Conservation (phyloP, 73 alveolate genomes). For the Blepharisma stoltei region DNA sequence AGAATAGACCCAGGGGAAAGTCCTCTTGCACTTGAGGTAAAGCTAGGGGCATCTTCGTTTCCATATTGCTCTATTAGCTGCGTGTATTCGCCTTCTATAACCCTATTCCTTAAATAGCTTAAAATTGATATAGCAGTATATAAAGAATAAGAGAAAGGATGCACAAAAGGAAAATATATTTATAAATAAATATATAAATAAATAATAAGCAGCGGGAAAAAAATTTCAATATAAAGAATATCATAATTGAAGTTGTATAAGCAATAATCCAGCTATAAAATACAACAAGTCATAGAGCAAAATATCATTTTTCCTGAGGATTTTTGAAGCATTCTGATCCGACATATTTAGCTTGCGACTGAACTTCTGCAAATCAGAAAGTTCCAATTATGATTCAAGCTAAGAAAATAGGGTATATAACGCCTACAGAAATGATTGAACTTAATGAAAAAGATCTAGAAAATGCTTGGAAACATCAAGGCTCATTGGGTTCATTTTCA, state of each 20-base stretch:
- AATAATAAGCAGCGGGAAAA: not conserved
- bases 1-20: not conserved
- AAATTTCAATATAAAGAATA: not conserved
- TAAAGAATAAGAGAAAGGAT: not conserved
- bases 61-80: not conserved
- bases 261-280: too few relatives aligned
- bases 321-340: not conserved
- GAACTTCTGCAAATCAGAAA: not conserved
- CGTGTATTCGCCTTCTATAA: not conserved
- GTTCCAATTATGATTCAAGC: slow-evolving; percentile 8
- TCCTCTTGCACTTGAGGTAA: not conserved
- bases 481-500: not conserved
- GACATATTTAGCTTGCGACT: not conserved
- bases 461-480: not conserved
- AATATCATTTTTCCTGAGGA: not conserved
- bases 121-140: not conserved
- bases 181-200: not conserved
- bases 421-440: not conserved
- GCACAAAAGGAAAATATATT: not conserved
- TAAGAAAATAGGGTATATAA: not conserved
- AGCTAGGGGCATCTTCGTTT: not conserved
- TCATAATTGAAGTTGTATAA: too few relatives aligned
- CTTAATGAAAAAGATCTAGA: not conserved
- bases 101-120: not conserved
- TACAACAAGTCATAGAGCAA: not conserved